A percentile compares a stretch with the other conserved stretches of the same genome.
Evolutionary conservation across 495 filamentous ascomycete genomes (phyloP).

Genomic region (Penicillium parvum): DNA sequence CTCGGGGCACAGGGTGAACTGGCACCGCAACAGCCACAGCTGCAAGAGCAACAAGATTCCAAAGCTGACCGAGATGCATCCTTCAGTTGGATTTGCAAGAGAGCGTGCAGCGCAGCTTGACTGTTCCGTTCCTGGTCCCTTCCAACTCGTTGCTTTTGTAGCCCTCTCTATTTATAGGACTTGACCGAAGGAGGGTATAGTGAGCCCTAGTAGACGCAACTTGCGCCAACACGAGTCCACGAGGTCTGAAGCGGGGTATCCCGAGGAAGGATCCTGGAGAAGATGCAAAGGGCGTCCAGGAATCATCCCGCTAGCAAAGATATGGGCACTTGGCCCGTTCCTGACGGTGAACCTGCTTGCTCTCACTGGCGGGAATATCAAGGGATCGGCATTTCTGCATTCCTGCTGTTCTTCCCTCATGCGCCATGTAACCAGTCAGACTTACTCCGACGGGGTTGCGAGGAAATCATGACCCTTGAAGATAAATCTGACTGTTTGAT

Average conservation of each 20-base stretch:
- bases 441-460: not conserved
- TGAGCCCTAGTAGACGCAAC: no score
- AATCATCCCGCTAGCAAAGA: no score
- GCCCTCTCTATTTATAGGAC: no score
- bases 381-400: slow-evolving; percentile 21
- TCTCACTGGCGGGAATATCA: slow-evolving; percentile 19
- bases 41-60: slow-evolving; percentile 16
- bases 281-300: no score
- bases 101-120: not conserved
- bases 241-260: not conserved
- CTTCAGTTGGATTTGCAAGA: not conserved
- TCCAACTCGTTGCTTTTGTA: not conserved
- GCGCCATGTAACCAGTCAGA: slow-evolving; percentile 8
- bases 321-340: slow-evolving; percentile 7
- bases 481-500: no score
- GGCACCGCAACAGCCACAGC: slow-evolving; percentile 24
- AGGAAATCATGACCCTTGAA: no score
- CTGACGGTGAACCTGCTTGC: slow-evolving; percentile 2
- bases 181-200: no score
- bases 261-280: not conserved
- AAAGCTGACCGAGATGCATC: slow-evolving; percentile 9
- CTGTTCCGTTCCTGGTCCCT: not conserved
- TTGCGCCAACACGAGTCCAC: no score
- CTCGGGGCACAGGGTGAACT: slow-evolving; percentile 20
- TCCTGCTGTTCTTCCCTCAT: slow-evolving; percentile 14